phyloP scores from a whole-genome alignment of 1,284 basidiomycete species.

The Anthracocystis panici-leucophaei region DNA sequence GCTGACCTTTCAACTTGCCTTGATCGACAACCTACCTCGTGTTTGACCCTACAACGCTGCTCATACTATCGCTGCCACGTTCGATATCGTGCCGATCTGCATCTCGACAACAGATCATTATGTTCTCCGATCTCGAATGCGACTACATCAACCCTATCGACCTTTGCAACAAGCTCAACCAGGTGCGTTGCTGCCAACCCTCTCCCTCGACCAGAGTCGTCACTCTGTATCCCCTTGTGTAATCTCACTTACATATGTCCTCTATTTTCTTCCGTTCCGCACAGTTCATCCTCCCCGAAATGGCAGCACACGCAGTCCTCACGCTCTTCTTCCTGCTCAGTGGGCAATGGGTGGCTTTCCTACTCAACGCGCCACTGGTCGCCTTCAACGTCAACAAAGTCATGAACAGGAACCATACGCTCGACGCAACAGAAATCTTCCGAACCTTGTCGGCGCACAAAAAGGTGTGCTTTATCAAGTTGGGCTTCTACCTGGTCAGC shows the following conservation, averaged over 20 bases:
- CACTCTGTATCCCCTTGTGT: neutral
- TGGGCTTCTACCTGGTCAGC: slow-evolving; percentile 67
- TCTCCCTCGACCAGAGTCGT: neutral
- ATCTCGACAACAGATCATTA: slow-evolving; percentile 84
- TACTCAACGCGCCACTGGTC: slow-evolving; percentile 90
- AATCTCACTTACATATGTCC: neutral
- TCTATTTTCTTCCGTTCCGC: neutral
- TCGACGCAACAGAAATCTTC: slow-evolving; percentile 99
- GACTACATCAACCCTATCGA: slow-evolving; percentile 99
- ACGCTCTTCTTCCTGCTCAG: slow-evolving; percentile 80
- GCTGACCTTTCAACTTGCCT: slow-evolving; percentile 11
- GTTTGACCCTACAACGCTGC: neutral
- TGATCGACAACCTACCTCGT: neutral
- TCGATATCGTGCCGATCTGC: neutral
- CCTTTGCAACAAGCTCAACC: slow-evolving; percentile 99
- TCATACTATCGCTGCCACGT: neutral
- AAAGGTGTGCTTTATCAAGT: slow-evolving; percentile 80
- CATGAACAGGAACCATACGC: slow-evolving; percentile 94
- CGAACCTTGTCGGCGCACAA: slow-evolving; percentile 92
- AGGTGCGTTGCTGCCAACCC: slow-evolving; percentile 74
- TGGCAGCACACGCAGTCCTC: slow-evolving; percentile 86
- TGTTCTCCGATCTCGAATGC: slow-evolving; percentile 77
- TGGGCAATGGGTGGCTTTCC: slow-evolving; percentile 89
- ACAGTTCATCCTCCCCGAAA: slow-evolving; percentile 97
- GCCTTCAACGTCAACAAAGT: slow-evolving; percentile 97